Conservation (phyloP, 768 basidiomycete genomes). For the Phylloporus arenicola region DNA sequence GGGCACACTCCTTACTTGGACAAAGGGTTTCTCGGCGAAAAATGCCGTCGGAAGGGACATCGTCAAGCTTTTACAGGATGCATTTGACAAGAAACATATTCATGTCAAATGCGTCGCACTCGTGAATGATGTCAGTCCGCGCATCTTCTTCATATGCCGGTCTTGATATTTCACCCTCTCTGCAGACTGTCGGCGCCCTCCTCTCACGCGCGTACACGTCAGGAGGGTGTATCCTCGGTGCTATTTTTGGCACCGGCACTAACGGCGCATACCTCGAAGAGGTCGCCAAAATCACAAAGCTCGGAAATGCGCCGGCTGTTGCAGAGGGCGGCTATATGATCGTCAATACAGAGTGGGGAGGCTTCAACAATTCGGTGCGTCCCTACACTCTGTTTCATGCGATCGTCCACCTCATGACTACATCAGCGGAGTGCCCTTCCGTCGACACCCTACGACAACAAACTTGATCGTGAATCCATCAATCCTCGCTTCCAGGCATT, state of each 20-base stretch:
- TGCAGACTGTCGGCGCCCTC: conserved; percentile 90
- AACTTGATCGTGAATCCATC: conserved; percentile 88
- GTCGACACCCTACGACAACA: conserved; percentile 85
- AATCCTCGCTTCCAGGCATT: conserved; percentile 91
- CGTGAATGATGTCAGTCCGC: conserved; percentile 85
- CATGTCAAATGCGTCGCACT: conserved; percentile 88
- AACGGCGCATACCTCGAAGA: conserved; percentile 97
- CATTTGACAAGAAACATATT: conserved; percentile 87
- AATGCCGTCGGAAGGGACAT: conserved; percentile 88
- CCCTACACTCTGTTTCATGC: neutral
- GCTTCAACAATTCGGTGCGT: conserved; percentile 87
- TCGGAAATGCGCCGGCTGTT: conserved; percentile 57
- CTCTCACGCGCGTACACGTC: conserved; percentile 91
- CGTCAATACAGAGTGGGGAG: conserved; percentile 98
- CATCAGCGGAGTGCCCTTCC: conserved; percentile 74
- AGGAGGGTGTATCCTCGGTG: conserved; percentile 83
- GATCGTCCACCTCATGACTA: neutral
- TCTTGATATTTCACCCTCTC: conserved; percentile 4
- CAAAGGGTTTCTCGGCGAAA: conserved; percentile 91
- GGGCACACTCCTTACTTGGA: conserved; percentile 91
- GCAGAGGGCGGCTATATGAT: conserved; percentile 77
- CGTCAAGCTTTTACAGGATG: conserved; percentile 84
- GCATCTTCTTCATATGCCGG: neutral
- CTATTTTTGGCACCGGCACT: conserved; percentile 97
- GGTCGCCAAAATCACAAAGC: conserved; percentile 77